Percentiles rank a stretch among this genome's conserved stretches.
Conservation (phyloP, 352 stramenopile species). For the Blastocystis sp. region DNA sequence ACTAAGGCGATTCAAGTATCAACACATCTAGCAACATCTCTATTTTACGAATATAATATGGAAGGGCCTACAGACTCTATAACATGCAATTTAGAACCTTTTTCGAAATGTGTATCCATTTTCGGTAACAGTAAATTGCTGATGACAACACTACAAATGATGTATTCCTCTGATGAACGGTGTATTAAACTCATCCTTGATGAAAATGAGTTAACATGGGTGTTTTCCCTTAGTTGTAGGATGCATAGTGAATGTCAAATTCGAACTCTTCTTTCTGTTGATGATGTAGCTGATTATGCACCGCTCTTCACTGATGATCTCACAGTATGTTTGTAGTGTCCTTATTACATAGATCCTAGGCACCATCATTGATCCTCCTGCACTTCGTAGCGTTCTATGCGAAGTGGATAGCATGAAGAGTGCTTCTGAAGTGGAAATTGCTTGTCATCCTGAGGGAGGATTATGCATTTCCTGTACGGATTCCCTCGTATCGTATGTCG, state of each 20-base stretch:
- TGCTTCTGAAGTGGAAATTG: conserved; percentile 24
- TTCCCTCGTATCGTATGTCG: background rate
- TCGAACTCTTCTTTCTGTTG: background rate
- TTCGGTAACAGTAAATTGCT: conserved; percentile 52
- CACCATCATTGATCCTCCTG: background rate
- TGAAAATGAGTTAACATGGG: conserved; percentile 5
- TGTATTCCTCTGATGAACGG: conserved; percentile 47
- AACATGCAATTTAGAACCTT: conserved; percentile 45
- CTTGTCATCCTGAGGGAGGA: conserved; percentile 50
- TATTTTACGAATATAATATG: conserved; percentile 54
- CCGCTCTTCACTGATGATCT: conserved; percentile 49
- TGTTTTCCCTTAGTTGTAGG: background rate
- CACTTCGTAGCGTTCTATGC: background rate
- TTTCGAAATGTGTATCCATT: conserved; percentile 64
- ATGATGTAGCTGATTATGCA: conserved; percentile 25
- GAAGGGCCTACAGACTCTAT: conserved; percentile 47
- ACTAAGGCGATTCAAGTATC: conserved; percentile 50
- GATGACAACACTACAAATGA: conserved; percentile 54
- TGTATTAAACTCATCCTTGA: conserved; percentile 54
- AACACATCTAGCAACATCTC: conserved; percentile 21
- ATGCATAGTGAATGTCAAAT: conserved; percentile 65
- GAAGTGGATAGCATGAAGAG: conserved; percentile 47
- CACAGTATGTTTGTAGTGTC: background rate
- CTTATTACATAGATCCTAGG: background rate
- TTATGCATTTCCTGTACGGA: conserved; percentile 34